These are phyloP conservation scores for Pholiota conissans DNA, from an alignment of 768 basidiomycete genomes.

Conservation along the genomic window DNA sequence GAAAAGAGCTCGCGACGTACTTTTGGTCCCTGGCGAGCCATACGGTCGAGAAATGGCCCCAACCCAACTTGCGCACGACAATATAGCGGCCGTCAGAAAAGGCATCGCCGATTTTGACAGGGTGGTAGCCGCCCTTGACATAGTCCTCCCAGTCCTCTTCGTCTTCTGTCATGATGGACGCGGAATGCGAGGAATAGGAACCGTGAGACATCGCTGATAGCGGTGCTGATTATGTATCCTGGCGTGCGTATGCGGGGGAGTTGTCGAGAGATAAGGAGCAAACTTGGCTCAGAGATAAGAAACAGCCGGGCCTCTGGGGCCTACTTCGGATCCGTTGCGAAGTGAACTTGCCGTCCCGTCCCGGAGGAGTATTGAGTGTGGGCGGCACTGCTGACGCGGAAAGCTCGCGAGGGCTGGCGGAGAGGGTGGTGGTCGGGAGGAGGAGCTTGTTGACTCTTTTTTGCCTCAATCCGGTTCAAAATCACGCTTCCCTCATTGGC, in stretches of 20 bases:
- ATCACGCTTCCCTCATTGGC: neutral
- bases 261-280: neutral
- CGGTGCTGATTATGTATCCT: neutral
- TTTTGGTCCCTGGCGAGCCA: slow-evolving; percentile 86
- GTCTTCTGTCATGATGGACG: slow-evolving; percentile 86
- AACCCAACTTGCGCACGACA: slow-evolving; percentile 93
- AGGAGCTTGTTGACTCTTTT: neutral
- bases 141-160: slow-evolving; percentile 93
- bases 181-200: slow-evolving; percentile 69
- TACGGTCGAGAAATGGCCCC: slow-evolving; percentile 94
- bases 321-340: neutral
- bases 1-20: slow-evolving; percentile 39
- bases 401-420: neutral
- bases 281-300: slow-evolving; percentile 1
- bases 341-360: neutral
- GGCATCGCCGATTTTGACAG: slow-evolving; percentile 91
- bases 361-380: neutral
- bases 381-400: neutral
- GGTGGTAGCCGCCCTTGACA: slow-evolving; percentile 81
- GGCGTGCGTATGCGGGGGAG: neutral
- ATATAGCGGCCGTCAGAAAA: slow-evolving; percentile 87
- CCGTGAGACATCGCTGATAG: slow-evolving; percentile 61
- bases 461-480: neutral
- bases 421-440: neutral
- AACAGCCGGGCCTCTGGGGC: neutral